These are phyloP conservation scores for Perilla frutescens DNA, from an alignment of 257 asterid species.

Conservation along the genomic window DNA sequence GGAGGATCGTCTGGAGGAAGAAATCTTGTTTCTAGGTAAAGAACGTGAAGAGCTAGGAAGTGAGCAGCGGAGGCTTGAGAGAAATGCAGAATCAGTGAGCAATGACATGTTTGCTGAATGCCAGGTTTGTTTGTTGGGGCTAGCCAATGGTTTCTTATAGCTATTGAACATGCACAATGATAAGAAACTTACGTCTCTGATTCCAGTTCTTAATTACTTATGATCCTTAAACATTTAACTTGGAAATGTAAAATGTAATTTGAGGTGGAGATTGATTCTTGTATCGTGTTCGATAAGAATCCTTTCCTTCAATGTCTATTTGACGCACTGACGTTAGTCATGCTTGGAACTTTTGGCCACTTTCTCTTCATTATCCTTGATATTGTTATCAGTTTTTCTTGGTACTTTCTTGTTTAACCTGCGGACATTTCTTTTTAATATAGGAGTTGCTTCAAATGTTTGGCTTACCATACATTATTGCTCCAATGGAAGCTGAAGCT, in stretches of 20 bases:
- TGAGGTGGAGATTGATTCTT: not conserved
- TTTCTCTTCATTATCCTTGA: conserved; percentile 17
- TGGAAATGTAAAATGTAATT: not conserved
- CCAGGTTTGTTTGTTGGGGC: conserved; percentile 58
- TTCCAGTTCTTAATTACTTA: not conserved
- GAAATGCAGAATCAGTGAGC: conserved; percentile 90
- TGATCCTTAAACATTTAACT: not conserved
- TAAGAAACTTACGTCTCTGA: not conserved
- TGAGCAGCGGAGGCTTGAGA: conserved; percentile 82
- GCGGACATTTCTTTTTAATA: conserved; percentile 26
- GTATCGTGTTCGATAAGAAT: not conserved
- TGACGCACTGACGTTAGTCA: not conserved
- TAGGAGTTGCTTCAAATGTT: conserved; percentile 99
- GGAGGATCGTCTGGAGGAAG: conserved; percentile 67
- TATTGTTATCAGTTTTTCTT: not conserved
- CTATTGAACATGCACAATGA: conserved; percentile 19
- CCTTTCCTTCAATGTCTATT: conserved; percentile 2
- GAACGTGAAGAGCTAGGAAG: conserved; percentile 73
- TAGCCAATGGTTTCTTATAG: not conserved
- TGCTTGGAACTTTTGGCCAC: not conserved
- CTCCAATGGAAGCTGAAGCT: conserved; percentile 99
- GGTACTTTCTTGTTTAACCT: conserved; percentile 7
- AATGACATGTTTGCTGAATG: conserved; percentile 93
- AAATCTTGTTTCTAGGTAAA: conserved; percentile 59
- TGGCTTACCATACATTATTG: conserved; percentile 93